phyloP scores from a whole-genome alignment of 768 basidiomycete species.

The Podaxis sp. region DNA sequence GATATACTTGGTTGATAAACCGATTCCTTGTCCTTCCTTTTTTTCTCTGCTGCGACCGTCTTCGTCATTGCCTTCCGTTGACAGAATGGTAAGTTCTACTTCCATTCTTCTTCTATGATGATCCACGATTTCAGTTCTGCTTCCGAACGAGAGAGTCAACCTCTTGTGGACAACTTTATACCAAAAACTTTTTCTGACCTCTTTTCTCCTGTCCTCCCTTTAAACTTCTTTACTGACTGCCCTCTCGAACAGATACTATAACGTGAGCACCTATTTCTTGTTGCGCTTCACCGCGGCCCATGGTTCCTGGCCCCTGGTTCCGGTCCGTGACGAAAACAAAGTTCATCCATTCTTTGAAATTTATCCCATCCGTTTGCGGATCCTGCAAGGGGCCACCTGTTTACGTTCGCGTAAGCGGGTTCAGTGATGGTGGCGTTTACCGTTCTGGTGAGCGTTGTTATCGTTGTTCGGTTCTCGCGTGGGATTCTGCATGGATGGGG shows the following conservation, averaged over 20 bases:
- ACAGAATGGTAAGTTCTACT: conserved; percentile 23
- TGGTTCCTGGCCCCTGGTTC: not conserved
- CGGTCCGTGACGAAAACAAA: conserved; percentile 60
- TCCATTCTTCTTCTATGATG: conserved; percentile 39
- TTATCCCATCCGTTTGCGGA: conserved; percentile 32
- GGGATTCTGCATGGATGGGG: conserved; percentile 32
- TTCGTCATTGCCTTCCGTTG: not conserved
- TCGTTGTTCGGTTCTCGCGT: conserved; percentile 33
- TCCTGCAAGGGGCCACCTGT: conserved; percentile 32
- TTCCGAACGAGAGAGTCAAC: conserved; percentile 75
- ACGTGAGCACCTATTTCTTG: conserved; percentile 21
- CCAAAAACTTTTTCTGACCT: conserved; percentile 54
- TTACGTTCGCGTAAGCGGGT: conserved; percentile 20
- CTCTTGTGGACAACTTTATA: conserved; percentile 72
- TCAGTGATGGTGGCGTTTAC: conserved; percentile 31
- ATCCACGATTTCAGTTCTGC: conserved; percentile 70
- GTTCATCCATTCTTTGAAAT: conserved; percentile 87
- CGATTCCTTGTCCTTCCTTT: not conserved
- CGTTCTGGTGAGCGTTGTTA: conserved; percentile 49
- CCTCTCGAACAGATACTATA: conserved; percentile 10
- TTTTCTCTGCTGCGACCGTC: conserved; percentile 12
- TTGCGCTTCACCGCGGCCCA: not conserved
- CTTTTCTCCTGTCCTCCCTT: conserved; percentile 16
- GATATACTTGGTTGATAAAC: not conserved
- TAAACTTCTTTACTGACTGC: conserved; percentile 22